Percentiles rank a stretch among this genome's conserved stretches.
Conservation (phyloP, 495 filamentous ascomycete genomes). For the Cercophora scortea region DNA sequence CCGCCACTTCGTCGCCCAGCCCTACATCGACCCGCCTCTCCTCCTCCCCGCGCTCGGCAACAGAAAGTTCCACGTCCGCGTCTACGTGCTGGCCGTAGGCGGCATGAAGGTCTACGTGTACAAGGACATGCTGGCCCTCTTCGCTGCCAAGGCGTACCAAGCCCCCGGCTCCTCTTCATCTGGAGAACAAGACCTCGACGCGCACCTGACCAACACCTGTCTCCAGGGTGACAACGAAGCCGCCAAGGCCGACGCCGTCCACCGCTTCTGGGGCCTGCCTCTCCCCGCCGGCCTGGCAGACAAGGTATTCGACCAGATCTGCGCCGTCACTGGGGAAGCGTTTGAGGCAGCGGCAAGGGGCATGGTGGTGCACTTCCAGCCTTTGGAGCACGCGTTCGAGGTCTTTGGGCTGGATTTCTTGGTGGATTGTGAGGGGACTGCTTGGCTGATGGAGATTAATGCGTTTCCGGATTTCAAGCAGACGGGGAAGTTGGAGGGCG, state of each 20-base stretch:
- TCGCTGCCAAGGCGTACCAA: conserved; percentile 63
- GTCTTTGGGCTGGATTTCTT: conserved; percentile 88
- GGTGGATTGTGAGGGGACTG: conserved; percentile 54
- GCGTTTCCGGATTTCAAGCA: conserved; percentile 92
- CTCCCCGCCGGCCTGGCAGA: conserved; percentile 20
- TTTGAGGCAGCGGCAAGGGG: conserved; percentile 78
- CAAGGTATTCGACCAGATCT: conserved; percentile 69
- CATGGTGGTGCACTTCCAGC: conserved; percentile 88
- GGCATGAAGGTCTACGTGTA: conserved; percentile 79
- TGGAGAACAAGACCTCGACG: conserved; percentile 48
- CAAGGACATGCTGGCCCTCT: conserved; percentile 83
- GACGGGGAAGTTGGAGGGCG: conserved; percentile 63
- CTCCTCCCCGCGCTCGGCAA: conserved; percentile 54
- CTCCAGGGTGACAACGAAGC: conserved; percentile 52
- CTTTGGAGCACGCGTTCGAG: conserved; percentile 81
- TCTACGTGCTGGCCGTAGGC: conserved; percentile 78
- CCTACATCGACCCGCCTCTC: conserved; percentile 89
- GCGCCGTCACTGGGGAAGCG: conserved; percentile 57
- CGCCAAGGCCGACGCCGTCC: conserved; percentile 37
- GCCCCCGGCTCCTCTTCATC: conserved; percentile 21
- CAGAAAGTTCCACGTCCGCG: conserved; percentile 90
- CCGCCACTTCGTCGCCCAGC: conserved; percentile 90
- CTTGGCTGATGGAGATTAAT: conserved; percentile 88
- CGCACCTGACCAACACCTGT: conserved; percentile 93
- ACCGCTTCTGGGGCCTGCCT: conserved; percentile 62